Evolutionary conservation across 495 filamentous ascomycete species (phyloP), one percentile per base, ranked within the genome.

Genomic region (Podospora fimiseda): DNA sequence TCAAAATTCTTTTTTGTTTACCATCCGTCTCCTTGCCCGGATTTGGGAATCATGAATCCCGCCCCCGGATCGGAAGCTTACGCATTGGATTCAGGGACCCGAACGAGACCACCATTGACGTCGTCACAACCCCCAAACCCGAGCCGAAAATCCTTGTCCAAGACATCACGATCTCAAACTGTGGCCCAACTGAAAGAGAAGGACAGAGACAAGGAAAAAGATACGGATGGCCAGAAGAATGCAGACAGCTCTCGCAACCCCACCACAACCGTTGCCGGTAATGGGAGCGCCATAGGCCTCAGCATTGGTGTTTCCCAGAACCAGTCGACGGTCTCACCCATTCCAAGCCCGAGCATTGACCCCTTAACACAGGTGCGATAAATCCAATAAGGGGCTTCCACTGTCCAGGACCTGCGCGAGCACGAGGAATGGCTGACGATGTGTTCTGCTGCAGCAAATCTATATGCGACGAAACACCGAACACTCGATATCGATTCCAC

Each of bases 401-500:
- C n/a, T n/a, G n/a, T n/a, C n/a, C n/a, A n/a, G n/a, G n/a, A n/a
- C n/a, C n/a, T n/a, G n/a, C n/a, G n/a, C n/a, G n/a, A n/a, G n/a
- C n/a, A n/a, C n/a, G n/a, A n/a, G n/a, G n/a, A n/a, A n/a, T n/a
- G n/a, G n/a, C n/a, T n/a, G n/a, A n/a, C n/a, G n/a, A 21, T 21
- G 38, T 16, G n/a, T n/a, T n/a, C n/a, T n/a, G n/a, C n/a, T n/a
- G 13, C 55, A 78, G 72, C 72, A 95, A 65, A 96, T 96, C 47
- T 79, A 91, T 49, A 80, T 87, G 63, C 83, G 89, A 60, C 90
- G 88, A 46, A 89, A 89, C 66, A 89, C 85, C 16, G 81, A 86
- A 55, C 82, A 80, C 49, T 80, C 81, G 14, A 81, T 87, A 48
- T 79, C 84, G 8, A 73, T 83, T 38, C 27, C 27, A 33, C 87